These are phyloP conservation scores for Lantana camara DNA, from an alignment of 257 asterid genomes.

Conservation along the genomic window DNA sequence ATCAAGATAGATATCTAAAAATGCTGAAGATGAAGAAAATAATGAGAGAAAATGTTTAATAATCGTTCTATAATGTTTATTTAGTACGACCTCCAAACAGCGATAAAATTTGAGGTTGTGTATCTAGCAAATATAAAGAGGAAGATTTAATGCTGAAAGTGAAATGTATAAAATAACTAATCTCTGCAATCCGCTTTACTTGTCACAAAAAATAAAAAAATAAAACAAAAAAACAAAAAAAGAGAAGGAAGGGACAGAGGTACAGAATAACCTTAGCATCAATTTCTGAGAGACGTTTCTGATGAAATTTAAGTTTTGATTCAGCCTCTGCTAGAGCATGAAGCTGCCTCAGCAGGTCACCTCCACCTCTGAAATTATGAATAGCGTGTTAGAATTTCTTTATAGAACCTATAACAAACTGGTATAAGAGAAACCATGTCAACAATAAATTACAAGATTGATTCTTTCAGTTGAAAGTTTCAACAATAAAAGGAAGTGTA, in stretches of 20 bases:
- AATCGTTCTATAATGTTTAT: not conserved
- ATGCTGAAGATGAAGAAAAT: not conserved
- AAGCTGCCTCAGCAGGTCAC: slow-evolving; percentile 80
- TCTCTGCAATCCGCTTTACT: slow-evolving; percentile 7
- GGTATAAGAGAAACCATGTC: slow-evolving; percentile 3
- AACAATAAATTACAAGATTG: slow-evolving; percentile 1
- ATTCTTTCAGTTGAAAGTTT: slow-evolving; percentile 3
- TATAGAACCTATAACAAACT: slow-evolving; percentile 14
- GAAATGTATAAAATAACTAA: not conserved
- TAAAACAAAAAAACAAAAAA: no score
- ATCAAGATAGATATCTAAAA: not conserved
- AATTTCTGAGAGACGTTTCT: slow-evolving; percentile 59
- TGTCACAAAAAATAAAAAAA: not conserved
- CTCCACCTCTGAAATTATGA: slow-evolving; percentile 82
- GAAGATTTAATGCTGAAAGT: not conserved
- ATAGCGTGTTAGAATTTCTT: slow-evolving; percentile 25
- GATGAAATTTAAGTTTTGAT: slow-evolving; percentile 62
- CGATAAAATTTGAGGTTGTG: slow-evolving; percentile 5
- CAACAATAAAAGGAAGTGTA: slow-evolving; percentile 27
- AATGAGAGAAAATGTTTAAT: not conserved
- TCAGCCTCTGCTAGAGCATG: slow-evolving; percentile 86
- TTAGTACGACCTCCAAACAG: slow-evolving; percentile 5
- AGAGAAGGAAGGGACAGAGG: slow-evolving; percentile 1
- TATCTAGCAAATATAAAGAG: not conserved
- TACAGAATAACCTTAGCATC: slow-evolving; percentile 65